phyloP scores from a whole-genome alignment of 768 basidiomycete species.

The Suillus lakei region DNA sequence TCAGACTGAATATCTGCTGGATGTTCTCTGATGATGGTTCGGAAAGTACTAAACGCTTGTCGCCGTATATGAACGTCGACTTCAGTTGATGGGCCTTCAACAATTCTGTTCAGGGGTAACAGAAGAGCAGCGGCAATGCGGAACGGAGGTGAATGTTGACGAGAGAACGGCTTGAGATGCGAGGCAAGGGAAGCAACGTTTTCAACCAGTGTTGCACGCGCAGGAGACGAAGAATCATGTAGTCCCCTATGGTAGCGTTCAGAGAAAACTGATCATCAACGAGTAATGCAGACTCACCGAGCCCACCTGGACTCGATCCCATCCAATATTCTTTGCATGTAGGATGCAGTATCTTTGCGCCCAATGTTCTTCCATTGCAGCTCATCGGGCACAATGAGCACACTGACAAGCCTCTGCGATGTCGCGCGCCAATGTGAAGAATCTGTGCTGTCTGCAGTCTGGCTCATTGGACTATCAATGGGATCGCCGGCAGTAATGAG shows the following conservation, averaged over 20 bases:
- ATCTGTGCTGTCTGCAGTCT: background rate
- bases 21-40: conserved; percentile 49
- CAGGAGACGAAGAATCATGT: conserved; percentile 30
- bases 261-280: background rate
- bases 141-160: conserved; percentile 32
- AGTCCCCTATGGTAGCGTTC: conserved; percentile 38
- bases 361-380: background rate
- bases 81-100: conserved; percentile 53
- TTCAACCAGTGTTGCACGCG: conserved; percentile 39
- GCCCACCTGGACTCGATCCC: background rate
- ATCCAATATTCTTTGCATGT: background rate
- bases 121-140: conserved; percentile 36
- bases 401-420: background rate
- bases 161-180: conserved; percentile 29
- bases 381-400: background rate
- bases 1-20: conserved; percentile 30
- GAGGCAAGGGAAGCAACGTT: conserved; percentile 21
- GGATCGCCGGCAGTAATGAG: background rate
- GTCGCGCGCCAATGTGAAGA: background rate
- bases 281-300: conserved; percentile 1
- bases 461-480: background rate
- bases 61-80: conserved; percentile 53
- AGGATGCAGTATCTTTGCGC: background rate
- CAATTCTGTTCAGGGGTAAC: background rate
- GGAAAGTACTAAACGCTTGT: conserved; percentile 46